Conservation (phyloP, 108 stramenopile genomes). For the Cylindrotheca fusiformis region DNA sequence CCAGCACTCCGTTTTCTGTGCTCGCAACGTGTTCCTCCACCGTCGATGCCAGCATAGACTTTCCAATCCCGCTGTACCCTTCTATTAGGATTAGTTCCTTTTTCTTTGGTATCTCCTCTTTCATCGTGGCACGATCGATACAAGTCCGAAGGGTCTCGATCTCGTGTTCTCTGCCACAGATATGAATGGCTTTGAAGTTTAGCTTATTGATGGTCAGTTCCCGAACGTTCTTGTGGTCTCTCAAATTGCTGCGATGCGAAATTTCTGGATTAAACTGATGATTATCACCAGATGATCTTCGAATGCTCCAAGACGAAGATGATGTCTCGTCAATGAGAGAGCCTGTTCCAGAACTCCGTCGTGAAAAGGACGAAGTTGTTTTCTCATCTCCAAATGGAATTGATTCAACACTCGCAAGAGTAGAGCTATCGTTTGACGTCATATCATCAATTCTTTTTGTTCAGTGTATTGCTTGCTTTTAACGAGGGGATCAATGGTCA, state of each 20-base stretch:
- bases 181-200: neutral
- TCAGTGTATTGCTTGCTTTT: too few relatives aligned
- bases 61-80: neutral
- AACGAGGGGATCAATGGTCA: too few relatives aligned
- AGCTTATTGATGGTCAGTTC: neutral
- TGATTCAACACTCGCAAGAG: too few relatives aligned
- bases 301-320: too few relatives aligned
- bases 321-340: too few relatives aligned
- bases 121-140: neutral
- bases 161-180: neutral
- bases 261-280: too few relatives aligned
- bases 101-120: neutral
- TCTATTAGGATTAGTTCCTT: neutral
- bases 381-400: too few relatives aligned
- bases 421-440: too few relatives aligned
- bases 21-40: neutral
- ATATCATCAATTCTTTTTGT: too few relatives aligned
- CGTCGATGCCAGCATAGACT: neutral
- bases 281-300: too few relatives aligned
- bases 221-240: neutral
- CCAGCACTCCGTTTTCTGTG: conserved; percentile 3
- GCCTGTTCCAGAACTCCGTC: too few relatives aligned
- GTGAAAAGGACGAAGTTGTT: too few relatives aligned
- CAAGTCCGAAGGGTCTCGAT: neutral
- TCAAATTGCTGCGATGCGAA: neutral